Evolutionary conservation across 306 rosid species (phyloP).

Genomic region (Oemleria cerasiformis): DNA sequence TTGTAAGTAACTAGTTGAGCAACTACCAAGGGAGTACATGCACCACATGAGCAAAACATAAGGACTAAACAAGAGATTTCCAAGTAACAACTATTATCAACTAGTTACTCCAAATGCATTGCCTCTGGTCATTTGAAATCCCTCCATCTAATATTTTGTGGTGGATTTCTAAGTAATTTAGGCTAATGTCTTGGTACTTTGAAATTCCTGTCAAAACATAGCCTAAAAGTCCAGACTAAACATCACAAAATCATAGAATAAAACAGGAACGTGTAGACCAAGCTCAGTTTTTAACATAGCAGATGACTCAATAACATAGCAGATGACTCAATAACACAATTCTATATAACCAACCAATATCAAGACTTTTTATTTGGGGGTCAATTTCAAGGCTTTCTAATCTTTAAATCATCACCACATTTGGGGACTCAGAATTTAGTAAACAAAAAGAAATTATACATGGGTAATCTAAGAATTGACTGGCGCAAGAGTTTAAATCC

Average conservation of each 20-base stretch:
- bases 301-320: background rate
- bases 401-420: background rate
- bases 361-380: background rate
- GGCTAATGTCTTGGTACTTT: too few relatives aligned
- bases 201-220: too few relatives aligned
- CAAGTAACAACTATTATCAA: too few relatives aligned
- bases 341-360: background rate
- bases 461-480: background rate
- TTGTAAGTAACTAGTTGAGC: too few relatives aligned
- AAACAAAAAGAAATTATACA: background rate
- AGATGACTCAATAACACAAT: background rate
- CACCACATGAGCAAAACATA: too few relatives aligned
- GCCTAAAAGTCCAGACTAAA: background rate
- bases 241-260: background rate
- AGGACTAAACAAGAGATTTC: too few relatives aligned
- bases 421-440: background rate
- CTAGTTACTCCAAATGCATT: too few relatives aligned
- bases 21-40: too few relatives aligned
- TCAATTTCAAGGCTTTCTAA: too few relatives aligned
- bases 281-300: background rate
- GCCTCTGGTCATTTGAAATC: too few relatives aligned
- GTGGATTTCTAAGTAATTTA: too few relatives aligned
- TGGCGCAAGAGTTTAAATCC: background rate
- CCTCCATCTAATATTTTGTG: too few relatives aligned
- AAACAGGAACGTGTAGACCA: background rate